Evolutionary conservation across 176 grass and related monocot genomes (phyloP).

Genomic region (Zea luxurians): DNA sequence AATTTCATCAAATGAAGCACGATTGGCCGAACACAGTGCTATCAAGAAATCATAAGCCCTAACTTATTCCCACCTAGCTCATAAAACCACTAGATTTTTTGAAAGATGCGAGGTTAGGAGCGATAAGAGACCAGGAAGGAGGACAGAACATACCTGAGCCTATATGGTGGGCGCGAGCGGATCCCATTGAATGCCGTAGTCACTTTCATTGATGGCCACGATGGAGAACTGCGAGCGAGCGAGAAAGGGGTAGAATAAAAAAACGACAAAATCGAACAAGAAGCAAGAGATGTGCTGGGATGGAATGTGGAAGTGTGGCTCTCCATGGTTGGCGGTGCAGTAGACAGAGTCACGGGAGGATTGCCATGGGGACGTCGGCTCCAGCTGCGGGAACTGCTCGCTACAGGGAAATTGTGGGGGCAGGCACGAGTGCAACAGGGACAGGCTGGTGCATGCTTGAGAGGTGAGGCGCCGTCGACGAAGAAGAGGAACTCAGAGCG

Average conservation of each 20-base stretch:
- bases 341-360: neutral
- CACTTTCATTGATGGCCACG: conserved; percentile 79
- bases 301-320: neutral
- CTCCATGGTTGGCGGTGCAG: conserved; percentile 45
- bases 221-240: conserved; percentile 80
- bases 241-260: conserved; percentile 4
- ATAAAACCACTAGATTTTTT: neutral
- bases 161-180: conserved; percentile 89
- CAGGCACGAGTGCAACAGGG: no score
- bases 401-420: no score
- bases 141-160: conserved; percentile 55
- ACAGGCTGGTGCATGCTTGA: no score
- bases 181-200: conserved; percentile 69
- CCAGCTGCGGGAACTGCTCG: no score
- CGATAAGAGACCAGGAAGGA: neutral
- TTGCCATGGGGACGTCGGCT: conserved; percentile 6
- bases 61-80: conserved; percentile 18
- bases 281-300: neutral
- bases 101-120: neutral
- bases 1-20: neutral
- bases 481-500: no score
- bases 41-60: conserved; percentile 42
- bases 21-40: neutral
- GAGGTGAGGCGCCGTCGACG: no score
- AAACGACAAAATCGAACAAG: neutral